Percentiles rank a stretch among this genome's conserved stretches.
phyloP scores from a whole-genome alignment of 441 rosid species.

The Adansonia gregorii region DNA sequence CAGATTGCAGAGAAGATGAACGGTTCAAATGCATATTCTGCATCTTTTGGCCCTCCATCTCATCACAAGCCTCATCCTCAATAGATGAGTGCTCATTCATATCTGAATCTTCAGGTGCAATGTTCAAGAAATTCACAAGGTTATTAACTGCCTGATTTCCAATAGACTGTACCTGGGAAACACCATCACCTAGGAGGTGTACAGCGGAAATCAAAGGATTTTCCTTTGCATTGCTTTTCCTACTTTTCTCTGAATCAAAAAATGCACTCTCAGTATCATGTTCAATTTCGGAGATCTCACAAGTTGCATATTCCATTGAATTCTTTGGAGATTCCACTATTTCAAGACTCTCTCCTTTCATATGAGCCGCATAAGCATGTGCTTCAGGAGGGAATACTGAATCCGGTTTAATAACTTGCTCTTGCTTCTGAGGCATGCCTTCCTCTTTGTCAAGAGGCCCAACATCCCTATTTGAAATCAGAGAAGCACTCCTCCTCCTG shows the following conservation, averaged over 20 bases:
- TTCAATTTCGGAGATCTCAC: conserved; percentile 82
- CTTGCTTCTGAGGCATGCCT: conserved; percentile 49
- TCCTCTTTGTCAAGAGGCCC: conserved; percentile 54
- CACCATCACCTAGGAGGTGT: conserved; percentile 95
- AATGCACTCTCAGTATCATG: conserved; percentile 54
- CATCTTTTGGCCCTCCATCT: conserved; percentile 66
- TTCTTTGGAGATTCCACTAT: conserved; percentile 55
- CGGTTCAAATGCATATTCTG: conserved; percentile 54
- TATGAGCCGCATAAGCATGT: conserved; percentile 51
- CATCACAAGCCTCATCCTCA: conserved; percentile 70
- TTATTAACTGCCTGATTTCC: conserved; percentile 97
- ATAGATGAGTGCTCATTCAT: conserved; percentile 55
- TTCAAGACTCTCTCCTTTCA: conserved; percentile 46
- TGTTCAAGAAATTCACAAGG: conserved; percentile 87
- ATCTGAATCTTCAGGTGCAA: conserved; percentile 75
- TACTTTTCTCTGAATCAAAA: conserved; percentile 54
- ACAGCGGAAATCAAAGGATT: conserved; percentile 91
- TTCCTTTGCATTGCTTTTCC: conserved; percentile 61
- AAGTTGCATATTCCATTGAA: conserved; percentile 51
- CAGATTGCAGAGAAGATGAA: conserved; percentile 84
- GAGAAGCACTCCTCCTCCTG: conserved; percentile 55
- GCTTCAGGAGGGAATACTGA: conserved; percentile 50
- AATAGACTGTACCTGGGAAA: conserved; percentile 94
- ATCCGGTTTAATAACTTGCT: conserved; percentile 53
- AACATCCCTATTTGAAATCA: conserved; percentile 52